These are phyloP conservation scores for Ettlia oleoabundans DNA, from an alignment of 139 green algal species.

Conservation along the genomic window DNA sequence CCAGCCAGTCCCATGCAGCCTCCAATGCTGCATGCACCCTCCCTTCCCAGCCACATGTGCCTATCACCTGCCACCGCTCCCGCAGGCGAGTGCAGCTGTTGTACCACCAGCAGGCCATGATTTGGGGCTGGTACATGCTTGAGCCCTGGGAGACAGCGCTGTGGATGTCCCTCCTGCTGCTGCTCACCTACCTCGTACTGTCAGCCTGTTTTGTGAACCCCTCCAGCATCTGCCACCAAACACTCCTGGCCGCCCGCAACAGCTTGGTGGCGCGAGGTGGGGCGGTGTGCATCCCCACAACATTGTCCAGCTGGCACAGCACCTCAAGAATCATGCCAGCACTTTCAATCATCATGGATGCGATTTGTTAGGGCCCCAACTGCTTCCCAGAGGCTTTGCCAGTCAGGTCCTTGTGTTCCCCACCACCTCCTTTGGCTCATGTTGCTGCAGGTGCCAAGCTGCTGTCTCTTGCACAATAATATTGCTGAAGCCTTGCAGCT, in stretches of 20 bases:
- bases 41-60: too few species aligned
- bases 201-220: constrained; percentile 29
- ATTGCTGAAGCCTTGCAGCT: neutral
- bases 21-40: too few species aligned
- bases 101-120: constrained; percentile 38
- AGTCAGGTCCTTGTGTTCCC: too few species aligned
- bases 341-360: too few species aligned
- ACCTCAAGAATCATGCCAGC: too few species aligned
- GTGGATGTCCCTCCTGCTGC: constrained; percentile 14
- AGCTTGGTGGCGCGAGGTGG: neutral
- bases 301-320: too few species aligned
- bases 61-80: too few species aligned
- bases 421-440: too few species aligned
- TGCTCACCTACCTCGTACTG: constrained; percentile 4
- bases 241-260: constrained; percentile 8
- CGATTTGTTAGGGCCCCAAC: too few species aligned
- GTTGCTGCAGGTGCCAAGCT: constrained; percentile 36
- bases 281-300: too few species aligned
- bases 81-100: constrained; percentile 19
- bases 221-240: neutral
- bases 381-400: too few species aligned
- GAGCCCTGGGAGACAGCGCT: constrained; percentile 42
- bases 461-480: neutral
- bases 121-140: constrained; percentile 40
- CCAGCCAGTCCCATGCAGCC: too few species aligned